Conservation (phyloP, 2,329 filamentous ascomycete species). For the Nemania sp. region DNA sequence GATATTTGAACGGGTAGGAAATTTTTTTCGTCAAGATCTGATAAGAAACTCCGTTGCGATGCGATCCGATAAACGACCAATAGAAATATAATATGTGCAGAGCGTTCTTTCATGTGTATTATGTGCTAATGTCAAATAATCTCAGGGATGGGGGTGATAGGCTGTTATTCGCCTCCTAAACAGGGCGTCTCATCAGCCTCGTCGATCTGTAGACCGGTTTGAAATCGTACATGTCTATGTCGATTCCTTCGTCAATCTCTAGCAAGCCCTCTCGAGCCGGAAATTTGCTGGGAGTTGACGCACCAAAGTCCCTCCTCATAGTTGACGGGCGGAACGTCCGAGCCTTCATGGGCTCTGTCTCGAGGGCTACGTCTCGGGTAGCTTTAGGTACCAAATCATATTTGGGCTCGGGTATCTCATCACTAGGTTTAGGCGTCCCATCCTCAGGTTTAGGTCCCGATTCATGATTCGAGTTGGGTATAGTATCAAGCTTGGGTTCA, state of each 20-base stretch:
- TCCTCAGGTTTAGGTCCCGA: not conserved
- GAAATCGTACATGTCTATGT: slow-evolving; percentile 50
- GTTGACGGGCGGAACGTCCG: slow-evolving; percentile 65
- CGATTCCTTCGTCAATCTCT: slow-evolving; percentile 51
- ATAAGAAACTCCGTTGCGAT: slow-evolving; percentile 47
- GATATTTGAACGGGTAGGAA: slow-evolving; percentile 5
- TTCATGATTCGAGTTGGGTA: slow-evolving; percentile 4
- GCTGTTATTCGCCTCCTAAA: slow-evolving; percentile 33
- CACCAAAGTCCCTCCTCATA: slow-evolving; percentile 61
- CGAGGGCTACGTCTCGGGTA: not conserved
- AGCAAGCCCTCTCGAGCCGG: slow-evolving; percentile 39
- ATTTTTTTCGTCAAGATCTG: slow-evolving; percentile 32
- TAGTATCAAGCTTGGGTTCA: not conserved
- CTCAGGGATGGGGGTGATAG: not conserved
- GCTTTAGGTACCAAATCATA: slow-evolving; percentile 13
- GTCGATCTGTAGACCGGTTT: slow-evolving; percentile 45
- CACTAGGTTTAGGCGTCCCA: not conserved
- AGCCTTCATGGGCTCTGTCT: slow-evolving; percentile 53
- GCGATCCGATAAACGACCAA: slow-evolving; percentile 40
- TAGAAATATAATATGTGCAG: slow-evolving; percentile 31
- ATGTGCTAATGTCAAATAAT: slow-evolving; percentile 11
- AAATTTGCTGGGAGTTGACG: slow-evolving; percentile 44
- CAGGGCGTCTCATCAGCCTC: slow-evolving; percentile 42
- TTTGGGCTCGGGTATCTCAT: slow-evolving; percentile 13
- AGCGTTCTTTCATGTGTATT: slow-evolving; percentile 23